A percentile compares a stretch with the other conserved stretches of the same genome.
Conservation (phyloP, 345 rosid genomes). For the Draba incana region DNA sequence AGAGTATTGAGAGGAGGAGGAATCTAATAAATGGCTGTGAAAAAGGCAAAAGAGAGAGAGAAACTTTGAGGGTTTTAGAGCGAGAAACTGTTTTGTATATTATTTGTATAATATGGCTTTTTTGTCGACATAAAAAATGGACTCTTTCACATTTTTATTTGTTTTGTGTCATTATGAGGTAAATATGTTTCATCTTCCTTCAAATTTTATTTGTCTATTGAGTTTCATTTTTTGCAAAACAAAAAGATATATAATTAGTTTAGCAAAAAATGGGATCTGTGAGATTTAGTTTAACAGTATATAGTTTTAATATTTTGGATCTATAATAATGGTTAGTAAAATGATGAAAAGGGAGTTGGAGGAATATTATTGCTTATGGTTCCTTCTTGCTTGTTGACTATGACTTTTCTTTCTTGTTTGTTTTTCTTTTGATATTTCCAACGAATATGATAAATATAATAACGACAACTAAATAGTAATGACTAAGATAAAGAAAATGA, state of each 20-base stretch:
- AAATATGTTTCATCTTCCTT: conserved; percentile 1
- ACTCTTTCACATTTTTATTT: conserved; percentile 6
- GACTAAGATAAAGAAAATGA: conserved; percentile 1
- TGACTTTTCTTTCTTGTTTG: conserved; percentile 48
- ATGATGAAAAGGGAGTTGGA: conserved; percentile 12
- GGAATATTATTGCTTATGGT: conserved; percentile 46
- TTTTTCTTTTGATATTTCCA: conserved; percentile 38
- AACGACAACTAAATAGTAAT: conserved; percentile 24
- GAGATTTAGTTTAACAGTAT: background rate
- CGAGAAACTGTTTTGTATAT: conserved; percentile 39
- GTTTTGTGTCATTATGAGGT: background rate
- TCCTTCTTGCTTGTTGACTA: conserved; percentile 50
- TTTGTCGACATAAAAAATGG: conserved; percentile 25
- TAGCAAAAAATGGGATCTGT: conserved; percentile 1
- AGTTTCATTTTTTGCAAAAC: too few species aligned
- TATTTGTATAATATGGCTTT: background rate
- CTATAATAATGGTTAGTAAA: conserved; percentile 32
- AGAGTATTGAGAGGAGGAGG: conserved; percentile 52
- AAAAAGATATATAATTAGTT: background rate
- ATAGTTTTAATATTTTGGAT: background rate
- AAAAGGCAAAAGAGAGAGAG: conserved; percentile 40
- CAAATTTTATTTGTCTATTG: background rate
- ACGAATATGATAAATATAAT: conserved; percentile 29
- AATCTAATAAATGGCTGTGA: conserved; percentile 70
- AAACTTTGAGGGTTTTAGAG: conserved; percentile 37